These are phyloP conservation scores for Claviceps sp. DNA, from an alignment of 2,329 filamentous ascomycete species.

Conservation along the genomic window DNA sequence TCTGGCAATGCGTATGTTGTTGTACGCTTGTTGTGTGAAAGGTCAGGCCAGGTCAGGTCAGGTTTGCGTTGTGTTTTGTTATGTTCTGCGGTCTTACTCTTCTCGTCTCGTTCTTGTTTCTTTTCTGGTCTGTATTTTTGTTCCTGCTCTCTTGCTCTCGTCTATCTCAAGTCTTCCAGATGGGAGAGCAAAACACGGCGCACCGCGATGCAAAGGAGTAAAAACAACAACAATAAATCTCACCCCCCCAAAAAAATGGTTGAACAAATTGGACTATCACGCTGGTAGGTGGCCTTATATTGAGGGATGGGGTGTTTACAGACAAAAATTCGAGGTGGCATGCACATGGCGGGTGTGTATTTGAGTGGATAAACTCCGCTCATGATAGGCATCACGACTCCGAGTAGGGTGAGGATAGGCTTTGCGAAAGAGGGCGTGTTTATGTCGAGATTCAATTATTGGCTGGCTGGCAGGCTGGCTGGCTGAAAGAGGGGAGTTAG, in stretches of 20 bases:
- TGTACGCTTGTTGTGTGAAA: too few relatives aligned
- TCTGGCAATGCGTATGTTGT: not conserved
- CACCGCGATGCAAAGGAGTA: not conserved
- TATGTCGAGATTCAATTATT: not conserved
- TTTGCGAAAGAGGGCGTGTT: too few relatives aligned
- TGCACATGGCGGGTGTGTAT: not conserved
- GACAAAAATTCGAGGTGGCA: not conserved
- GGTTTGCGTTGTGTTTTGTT: not conserved
- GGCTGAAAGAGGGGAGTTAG: constrained; percentile 14
- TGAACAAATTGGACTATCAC: not conserved
- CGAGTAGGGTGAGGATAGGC: too few relatives aligned
- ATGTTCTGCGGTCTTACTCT: not conserved
- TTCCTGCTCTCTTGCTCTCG: too few relatives aligned
- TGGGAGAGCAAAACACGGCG: not conserved
- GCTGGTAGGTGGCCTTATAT: not conserved
- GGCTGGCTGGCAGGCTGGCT: not conserved
- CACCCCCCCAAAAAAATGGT: not conserved
- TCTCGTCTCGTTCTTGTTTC: not conserved
- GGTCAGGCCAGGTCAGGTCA: not conserved
- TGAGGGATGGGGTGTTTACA: too few relatives aligned
- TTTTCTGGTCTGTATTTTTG: not conserved
- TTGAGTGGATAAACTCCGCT: too few relatives aligned
- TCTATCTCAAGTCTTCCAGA: not conserved
- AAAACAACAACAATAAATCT: too few relatives aligned
- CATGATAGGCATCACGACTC: too few relatives aligned